A percentile compares a stretch with the other conserved stretches of the same genome.
These are phyloP conservation scores for Rosa multiflora DNA, from an alignment of 306 rosid species.

Conservation along the genomic window DNA sequence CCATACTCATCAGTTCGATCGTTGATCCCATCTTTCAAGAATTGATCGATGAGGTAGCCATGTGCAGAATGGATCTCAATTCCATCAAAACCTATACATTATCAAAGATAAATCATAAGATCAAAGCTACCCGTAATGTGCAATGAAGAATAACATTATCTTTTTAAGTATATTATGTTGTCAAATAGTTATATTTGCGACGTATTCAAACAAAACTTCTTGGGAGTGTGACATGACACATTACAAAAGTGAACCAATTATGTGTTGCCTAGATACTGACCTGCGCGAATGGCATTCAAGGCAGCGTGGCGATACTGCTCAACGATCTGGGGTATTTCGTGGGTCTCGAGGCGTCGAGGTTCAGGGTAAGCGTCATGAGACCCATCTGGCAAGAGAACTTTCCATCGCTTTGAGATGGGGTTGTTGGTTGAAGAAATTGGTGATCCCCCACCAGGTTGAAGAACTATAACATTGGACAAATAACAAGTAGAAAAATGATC, in stretches of 20 bases:
- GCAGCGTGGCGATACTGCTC: slow-evolving; percentile 70
- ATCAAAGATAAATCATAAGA: background rate
- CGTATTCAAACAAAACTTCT: background rate
- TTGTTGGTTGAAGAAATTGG: slow-evolving; percentile 77
- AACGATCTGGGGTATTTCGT: slow-evolving; percentile 63
- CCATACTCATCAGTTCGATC: slow-evolving; percentile 63
- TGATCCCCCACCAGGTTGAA: slow-evolving; percentile 66
- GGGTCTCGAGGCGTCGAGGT: slow-evolving; percentile 51
- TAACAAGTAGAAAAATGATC: background rate
- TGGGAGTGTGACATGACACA: background rate
- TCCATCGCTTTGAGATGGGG: slow-evolving; percentile 70
- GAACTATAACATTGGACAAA: slow-evolving; percentile 42
- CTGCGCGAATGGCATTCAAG: slow-evolving; percentile 68
- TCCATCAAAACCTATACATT: slow-evolving; percentile 80
- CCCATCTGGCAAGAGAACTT: slow-evolving; percentile 71
- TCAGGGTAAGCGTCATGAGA: slow-evolving; percentile 63
- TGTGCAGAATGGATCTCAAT: slow-evolving; percentile 92
- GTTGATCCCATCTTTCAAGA: slow-evolving; percentile 50
- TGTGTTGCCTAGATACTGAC: slow-evolving; percentile 22
- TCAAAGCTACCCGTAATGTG: background rate
- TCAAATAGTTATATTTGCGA: background rate
- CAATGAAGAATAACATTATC: background rate
- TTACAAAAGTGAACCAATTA: background rate
- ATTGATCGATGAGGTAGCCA: slow-evolving; percentile 66
- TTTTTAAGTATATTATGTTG: background rate